These are phyloP conservation scores for Tolypocladium ophioglossoides DNA, from an alignment of 2,329 filamentous ascomycete genomes.

Conservation along the genomic window DNA sequence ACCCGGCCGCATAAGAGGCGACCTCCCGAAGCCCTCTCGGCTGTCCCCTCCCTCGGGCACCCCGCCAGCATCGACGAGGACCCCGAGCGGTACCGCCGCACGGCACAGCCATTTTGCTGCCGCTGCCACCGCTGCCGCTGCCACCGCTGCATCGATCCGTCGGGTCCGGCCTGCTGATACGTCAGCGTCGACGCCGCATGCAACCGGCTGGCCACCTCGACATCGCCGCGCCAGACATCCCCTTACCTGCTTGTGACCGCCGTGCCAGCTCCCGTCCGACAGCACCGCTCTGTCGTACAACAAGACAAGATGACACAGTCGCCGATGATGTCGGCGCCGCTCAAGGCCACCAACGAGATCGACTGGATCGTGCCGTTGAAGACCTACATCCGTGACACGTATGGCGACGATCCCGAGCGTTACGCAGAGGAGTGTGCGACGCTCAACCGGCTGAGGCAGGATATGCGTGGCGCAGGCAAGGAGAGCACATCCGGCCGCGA, in stretches of 20 bases:
- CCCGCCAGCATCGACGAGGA: not conserved
- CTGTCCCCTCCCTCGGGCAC: not conserved
- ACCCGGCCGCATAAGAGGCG: slow-evolving; percentile 21
- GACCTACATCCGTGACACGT: slow-evolving; percentile 82
- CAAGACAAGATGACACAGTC: slow-evolving; percentile 59
- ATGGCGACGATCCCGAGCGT: slow-evolving; percentile 92
- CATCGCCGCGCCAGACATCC: not conserved
- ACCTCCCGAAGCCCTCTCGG: slow-evolving; percentile 8
- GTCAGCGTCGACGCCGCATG: slow-evolving; percentile 1
- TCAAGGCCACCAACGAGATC: slow-evolving; percentile 93
- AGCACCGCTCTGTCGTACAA: slow-evolving; percentile 1
- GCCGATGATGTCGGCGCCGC: slow-evolving; percentile 89
- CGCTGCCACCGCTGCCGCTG: not conserved
- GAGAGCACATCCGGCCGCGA: slow-evolving; percentile 92
- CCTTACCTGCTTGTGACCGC: not conserved
- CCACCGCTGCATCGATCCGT: not conserved
- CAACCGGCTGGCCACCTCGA: slow-evolving; percentile 5
- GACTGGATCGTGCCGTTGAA: slow-evolving; percentile 94
- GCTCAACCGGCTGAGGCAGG: slow-evolving; percentile 88
- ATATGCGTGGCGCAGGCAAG: slow-evolving; percentile 95
- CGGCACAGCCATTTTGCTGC: slow-evolving; percentile 2
- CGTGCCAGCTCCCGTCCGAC: not conserved
- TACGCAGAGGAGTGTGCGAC: slow-evolving; percentile 94
- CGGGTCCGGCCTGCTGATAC: not conserved
- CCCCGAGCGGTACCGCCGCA: not conserved